These are phyloP conservation scores for Cladosporium phlei DNA, from an alignment of 2,329 filamentous ascomycete species.

Conservation along the genomic window DNA sequence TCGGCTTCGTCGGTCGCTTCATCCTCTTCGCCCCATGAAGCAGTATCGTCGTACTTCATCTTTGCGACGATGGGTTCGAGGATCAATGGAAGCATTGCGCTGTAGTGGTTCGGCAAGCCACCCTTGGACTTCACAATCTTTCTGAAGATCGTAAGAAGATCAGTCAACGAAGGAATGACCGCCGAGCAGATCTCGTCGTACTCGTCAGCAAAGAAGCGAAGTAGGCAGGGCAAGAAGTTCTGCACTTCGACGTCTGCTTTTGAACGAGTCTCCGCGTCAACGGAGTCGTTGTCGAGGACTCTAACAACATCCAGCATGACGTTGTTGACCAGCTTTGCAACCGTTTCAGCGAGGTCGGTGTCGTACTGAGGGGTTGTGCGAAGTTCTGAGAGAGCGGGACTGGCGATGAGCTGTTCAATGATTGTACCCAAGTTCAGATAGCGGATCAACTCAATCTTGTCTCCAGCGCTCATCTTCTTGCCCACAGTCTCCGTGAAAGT, in stretches of 20 bases:
- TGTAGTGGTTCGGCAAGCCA: conserved; percentile 67
- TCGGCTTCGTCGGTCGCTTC: conserved; percentile 96
- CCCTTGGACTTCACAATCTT: conserved; percentile 63
- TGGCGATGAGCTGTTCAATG: conserved; percentile 77
- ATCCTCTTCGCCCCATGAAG: conserved; percentile 87
- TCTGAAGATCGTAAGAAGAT: conserved; percentile 84
- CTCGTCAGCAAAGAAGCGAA: conserved; percentile 95
- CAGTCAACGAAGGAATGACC: conserved; percentile 87
- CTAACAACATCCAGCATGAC: conserved; percentile 81
- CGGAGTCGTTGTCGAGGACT: conserved; percentile 67
- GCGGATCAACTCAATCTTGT: conserved; percentile 90
- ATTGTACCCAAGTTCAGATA: conserved; percentile 86
- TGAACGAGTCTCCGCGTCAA: conserved; percentile 59
- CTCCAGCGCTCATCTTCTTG: conserved; percentile 93
- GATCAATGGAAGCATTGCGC: conserved; percentile 79
- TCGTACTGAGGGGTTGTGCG: conserved; percentile 84
- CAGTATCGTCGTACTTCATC: conserved; percentile 96
- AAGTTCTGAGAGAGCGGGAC: conserved; percentile 72
- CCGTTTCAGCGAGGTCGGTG: conserved; percentile 88
- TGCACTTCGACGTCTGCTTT: conserved; percentile 79
- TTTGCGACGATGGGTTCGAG: conserved; percentile 89
- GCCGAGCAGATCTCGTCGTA: conserved; percentile 97
- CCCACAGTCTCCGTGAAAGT: conserved; percentile 92
- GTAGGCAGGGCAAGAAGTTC: conserved; percentile 76
- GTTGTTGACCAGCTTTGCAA: conserved; percentile 92